Conservation (phyloP, 202 grass and related monocot genomes). For the Panicum hallii region DNA sequence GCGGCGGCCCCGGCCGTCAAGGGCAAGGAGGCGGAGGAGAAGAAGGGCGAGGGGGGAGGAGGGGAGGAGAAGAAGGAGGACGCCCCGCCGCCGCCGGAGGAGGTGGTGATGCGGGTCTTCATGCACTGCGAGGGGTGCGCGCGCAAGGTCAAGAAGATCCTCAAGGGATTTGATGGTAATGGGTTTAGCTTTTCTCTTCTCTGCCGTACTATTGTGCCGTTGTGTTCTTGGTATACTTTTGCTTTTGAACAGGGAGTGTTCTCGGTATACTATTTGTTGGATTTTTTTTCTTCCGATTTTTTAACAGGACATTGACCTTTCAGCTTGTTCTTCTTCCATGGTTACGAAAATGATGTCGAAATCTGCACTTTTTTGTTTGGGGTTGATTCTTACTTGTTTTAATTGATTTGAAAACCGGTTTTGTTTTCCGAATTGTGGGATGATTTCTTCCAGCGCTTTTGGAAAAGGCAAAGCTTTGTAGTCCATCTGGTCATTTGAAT, state of each 20-base stretch:
- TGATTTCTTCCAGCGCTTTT: not conserved
- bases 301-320: not conserved
- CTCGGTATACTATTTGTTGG: not conserved
- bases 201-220: not conserved
- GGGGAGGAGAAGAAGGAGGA: constrained; percentile 42
- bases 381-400: not conserved
- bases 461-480: not conserved
- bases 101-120: constrained; percentile 72
- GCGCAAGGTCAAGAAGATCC: constrained; percentile 65
- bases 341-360: constrained; percentile 1
- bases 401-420: not conserved
- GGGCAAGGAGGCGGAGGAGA: constrained; percentile 4
- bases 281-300: not conserved
- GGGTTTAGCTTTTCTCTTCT: not conserved
- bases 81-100: constrained; percentile 48
- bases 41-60: constrained; percentile 15
- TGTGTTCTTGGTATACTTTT: constrained; percentile 4
- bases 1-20: constrained; percentile 13
- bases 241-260: not conserved
- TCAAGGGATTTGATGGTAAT: constrained; percentile 74
- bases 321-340: not conserved
- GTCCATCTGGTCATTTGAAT: constrained; percentile 10
- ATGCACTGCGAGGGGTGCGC: constrained; percentile 87
- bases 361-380: not conserved
- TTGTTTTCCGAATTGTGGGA: not conserved